phyloP scores from a whole-genome alignment of 306 rosid genomes.

The Malus orientalis region DNA sequence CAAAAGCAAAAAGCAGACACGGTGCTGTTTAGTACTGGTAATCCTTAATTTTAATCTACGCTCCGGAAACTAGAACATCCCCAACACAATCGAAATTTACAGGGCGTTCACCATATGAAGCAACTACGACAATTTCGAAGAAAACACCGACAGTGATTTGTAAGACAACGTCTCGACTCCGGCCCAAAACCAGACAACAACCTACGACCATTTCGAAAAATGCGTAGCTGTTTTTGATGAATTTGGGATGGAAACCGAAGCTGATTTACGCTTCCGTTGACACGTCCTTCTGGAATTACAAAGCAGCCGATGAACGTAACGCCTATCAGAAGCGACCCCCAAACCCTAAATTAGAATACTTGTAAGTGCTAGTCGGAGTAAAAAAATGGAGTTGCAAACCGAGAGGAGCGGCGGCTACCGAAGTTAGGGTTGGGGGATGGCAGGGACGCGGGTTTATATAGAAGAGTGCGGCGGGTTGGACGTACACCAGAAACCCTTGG shows the following conservation, averaged over 20 bases:
- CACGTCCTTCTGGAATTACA: conserved; percentile 52
- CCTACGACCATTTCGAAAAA: conserved; percentile 17
- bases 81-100: conserved; percentile 18
- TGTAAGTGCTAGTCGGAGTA: too few species aligned
- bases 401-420: background rate
- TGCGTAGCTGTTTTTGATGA: conserved; percentile 13
- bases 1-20: conserved; percentile 23
- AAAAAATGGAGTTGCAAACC: background rate
- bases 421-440: background rate
- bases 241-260: conserved; percentile 21
- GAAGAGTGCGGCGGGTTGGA: background rate
- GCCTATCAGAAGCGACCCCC: conserved; percentile 71
- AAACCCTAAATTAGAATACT: background rate
- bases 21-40: conserved; percentile 70
- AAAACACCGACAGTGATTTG: too few species aligned
- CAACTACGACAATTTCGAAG: conserved; percentile 7
- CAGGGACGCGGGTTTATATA: background rate
- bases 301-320: conserved; percentile 58
- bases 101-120: conserved; percentile 78
- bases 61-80: conserved; percentile 86
- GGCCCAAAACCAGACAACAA: conserved; percentile 12
- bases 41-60: conserved; percentile 30
- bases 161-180: conserved; percentile 25
- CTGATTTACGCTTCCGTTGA: conserved; percentile 78
- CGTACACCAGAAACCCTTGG: background rate